Percentiles rank a stretch among this genome's conserved stretches.
These are phyloP conservation scores for Ensete ventricosum DNA, from an alignment of 176 grass and related monocot species.

Conservation along the genomic window DNA sequence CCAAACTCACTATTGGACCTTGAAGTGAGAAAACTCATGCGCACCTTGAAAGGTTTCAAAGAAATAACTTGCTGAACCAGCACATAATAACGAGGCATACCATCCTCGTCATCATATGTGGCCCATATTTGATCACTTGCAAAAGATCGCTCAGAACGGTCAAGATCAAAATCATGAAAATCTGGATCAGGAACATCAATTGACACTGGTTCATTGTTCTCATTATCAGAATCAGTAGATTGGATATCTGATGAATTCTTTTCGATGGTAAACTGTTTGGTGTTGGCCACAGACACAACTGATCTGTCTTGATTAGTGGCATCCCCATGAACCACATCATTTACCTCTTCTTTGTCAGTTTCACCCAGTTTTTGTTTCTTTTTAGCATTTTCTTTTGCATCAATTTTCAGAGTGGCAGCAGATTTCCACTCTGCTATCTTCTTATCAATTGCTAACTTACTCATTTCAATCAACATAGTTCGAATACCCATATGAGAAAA, in stretches of 20 bases:
- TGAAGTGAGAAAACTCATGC: constrained; percentile 44
- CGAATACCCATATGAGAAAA: constrained; percentile 6
- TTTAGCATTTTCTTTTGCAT: constrained; percentile 16
- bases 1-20: constrained; percentile 50
- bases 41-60: constrained; percentile 41
- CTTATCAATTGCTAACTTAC: constrained; percentile 14
- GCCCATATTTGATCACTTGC: constrained; percentile 50
- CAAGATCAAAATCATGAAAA: constrained; percentile 62
- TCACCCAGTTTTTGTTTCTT: constrained; percentile 33
- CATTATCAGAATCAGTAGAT: constrained; percentile 24
- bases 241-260: constrained; percentile 14
- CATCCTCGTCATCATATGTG: constrained; percentile 65
- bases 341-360: constrained; percentile 12
- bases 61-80: constrained; percentile 51
- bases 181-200: constrained; percentile 58
- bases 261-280: neutral
- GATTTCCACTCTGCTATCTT: constrained; percentile 24
- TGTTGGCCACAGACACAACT: constrained; percentile 11
- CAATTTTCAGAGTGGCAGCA: constrained; percentile 10
- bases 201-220: constrained; percentile 28
- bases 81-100: constrained; percentile 58
- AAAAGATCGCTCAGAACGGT: constrained; percentile 39
- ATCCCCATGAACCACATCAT: constrained; percentile 8
- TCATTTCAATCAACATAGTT: constrained; percentile 24
- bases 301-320: constrained; percentile 13